These are phyloP conservation scores for Leucoagaricus sp. DNA, from an alignment of 1,284 basidiomycete species.

Conservation along the genomic window DNA sequence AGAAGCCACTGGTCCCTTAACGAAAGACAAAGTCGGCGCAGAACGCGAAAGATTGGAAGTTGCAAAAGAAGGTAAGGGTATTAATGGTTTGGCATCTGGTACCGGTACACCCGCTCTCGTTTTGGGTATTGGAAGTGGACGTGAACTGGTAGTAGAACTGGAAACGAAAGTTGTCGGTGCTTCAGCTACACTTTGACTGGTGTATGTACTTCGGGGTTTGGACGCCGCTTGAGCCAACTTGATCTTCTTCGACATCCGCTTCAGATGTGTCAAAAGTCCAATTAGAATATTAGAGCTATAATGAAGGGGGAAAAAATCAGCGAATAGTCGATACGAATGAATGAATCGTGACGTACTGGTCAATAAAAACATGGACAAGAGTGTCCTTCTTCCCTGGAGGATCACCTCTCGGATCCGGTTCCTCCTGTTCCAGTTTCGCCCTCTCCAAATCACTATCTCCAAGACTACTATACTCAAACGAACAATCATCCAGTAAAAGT, in stretches of 20 bases:
- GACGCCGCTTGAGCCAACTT: slow-evolving; percentile 34
- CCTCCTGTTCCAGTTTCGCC: slow-evolving; percentile 21
- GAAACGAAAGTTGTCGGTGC: neutral
- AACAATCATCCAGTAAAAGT: slow-evolving; percentile 2
- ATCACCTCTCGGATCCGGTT: slow-evolving; percentile 45
- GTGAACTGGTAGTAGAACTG: slow-evolving; percentile 5
- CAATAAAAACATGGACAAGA: slow-evolving; percentile 82
- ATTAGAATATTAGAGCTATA: slow-evolving; percentile 82
- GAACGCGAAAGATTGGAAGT: slow-evolving; percentile 22
- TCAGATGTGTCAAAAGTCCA: slow-evolving; percentile 68
- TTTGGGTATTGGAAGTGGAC: slow-evolving; percentile 23
- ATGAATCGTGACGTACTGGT: slow-evolving; percentile 61
- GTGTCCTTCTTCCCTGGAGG: slow-evolving; percentile 48
- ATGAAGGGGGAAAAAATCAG: neutral
- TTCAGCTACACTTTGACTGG: slow-evolving; percentile 23
- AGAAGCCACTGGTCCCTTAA: no score
- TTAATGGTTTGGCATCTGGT: slow-evolving; percentile 10
- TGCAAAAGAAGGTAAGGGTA: slow-evolving; percentile 34
- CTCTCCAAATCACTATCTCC: slow-evolving; percentile 10
- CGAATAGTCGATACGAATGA: neutral
- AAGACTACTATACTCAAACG: slow-evolving; percentile 10
- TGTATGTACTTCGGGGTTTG: slow-evolving; percentile 24
- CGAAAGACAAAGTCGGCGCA: slow-evolving; percentile 24
- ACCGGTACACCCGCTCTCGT: slow-evolving; percentile 14
- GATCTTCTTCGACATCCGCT: slow-evolving; percentile 31